Evolutionary conservation across 768 basidiomycete species (phyloP).

Genomic region (Tremella yokohamensis): DNA sequence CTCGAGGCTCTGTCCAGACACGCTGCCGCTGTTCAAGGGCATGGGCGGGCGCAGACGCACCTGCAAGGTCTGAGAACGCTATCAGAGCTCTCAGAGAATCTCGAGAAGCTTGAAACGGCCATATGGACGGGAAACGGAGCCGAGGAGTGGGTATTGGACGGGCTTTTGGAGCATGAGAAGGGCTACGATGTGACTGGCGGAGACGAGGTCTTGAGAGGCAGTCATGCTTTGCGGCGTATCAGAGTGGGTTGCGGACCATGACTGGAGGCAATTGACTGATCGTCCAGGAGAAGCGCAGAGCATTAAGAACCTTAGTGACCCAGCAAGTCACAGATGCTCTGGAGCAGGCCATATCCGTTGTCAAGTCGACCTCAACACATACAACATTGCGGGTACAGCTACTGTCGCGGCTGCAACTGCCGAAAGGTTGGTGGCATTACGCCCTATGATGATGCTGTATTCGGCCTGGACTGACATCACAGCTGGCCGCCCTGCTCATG

Average conservation of each 20-base stretch:
- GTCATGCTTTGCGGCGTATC: constrained; percentile 9
- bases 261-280: neutral
- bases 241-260: too few relatives aligned
- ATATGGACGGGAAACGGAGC: constrained; percentile 36
- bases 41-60: constrained; percentile 17
- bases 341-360: constrained; percentile 22
- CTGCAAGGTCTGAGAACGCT: constrained; percentile 19
- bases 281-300: constrained; percentile 12
- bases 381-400: constrained; percentile 14
- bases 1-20: constrained; percentile 22
- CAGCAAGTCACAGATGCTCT: constrained; percentile 36
- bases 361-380: neutral
- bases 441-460: constrained; percentile 47
- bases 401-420: constrained; percentile 11
- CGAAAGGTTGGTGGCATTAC: constrained; percentile 47
- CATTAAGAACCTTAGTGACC: constrained; percentile 26
- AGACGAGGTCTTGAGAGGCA: constrained; percentile 25
- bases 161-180: constrained; percentile 9
- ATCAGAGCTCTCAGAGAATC: constrained; percentile 12
- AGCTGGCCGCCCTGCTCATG: neutral
- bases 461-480: neutral
- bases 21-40: constrained; percentile 23
- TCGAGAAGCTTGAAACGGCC: constrained; percentile 31
- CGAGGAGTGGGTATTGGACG: constrained; percentile 33
- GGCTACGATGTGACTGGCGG: constrained; percentile 14